Base-by-base conservation (phyloP, 2,329 filamentous ascomycete genomes). In the Chrysoporthe puriensis region DNA sequence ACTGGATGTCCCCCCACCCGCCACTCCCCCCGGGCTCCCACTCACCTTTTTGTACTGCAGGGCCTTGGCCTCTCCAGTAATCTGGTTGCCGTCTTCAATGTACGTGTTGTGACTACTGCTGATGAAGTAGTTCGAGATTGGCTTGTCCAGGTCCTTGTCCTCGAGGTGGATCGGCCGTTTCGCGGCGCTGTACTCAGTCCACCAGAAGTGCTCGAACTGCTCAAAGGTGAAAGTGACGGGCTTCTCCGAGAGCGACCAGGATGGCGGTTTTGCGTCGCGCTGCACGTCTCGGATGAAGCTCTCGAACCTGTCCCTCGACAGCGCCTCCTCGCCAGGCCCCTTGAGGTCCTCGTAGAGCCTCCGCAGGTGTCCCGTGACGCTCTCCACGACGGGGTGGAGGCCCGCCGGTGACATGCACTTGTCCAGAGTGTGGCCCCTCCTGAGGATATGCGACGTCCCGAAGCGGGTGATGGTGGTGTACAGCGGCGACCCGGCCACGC, bases 21-120 rank as follows among this genome's bases (percentile, higher is more conserved):
- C 26, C 26, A 2, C 26, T 26, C 26, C 26, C 26, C 26, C 26
- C 26, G 21, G 13, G 9, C 6, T 32, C 1, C 14, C 4, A 60
- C 68, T 59, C 4, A 52, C 68, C 76, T 89, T 88, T 72, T 85
- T 90, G 79, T 97, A 97, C 18, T 90, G 88, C 66, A 94, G 89
- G 0, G 90, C 88, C 42, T 90, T 93, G 69, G 91, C 90, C 66
- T 88, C 87, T 56, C 93, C 93, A 69, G 88, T 90, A 50, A 96
- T 83, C 78, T 97, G 95, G 73, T 97, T 94, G 1, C 94, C 94
- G 1, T 90, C 90, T n/a, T 58, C 66, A 52, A 97, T 83, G 77
- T 97, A 97, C 0, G 94, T 97, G 76, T 97, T 97, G 81, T 97
- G 94, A 75, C 93, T 97, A 72, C 93, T 96, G 70, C 91, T 97